These are phyloP conservation scores for Pestalotiopsis sp. DNA, from an alignment of 2,329 filamentous ascomycete species.

Conservation along the genomic window DNA sequence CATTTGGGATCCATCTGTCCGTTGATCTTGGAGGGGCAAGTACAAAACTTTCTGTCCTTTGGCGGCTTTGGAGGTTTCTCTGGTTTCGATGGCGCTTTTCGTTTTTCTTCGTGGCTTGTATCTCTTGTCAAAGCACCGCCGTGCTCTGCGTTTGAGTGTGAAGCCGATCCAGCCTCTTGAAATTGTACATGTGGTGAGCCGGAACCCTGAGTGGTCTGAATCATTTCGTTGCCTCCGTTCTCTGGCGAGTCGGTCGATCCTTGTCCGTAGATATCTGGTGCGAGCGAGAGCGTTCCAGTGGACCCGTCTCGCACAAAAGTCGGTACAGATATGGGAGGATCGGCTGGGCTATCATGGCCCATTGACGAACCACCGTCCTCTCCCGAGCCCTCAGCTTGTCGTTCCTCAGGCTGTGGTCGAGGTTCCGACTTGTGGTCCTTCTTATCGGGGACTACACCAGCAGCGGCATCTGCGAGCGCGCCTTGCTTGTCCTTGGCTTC, in stretches of 20 bases:
- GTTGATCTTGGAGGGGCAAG: constrained; percentile 59
- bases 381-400: constrained; percentile 21
- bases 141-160: not conserved
- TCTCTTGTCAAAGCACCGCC: not conserved
- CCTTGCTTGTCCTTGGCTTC: constrained; percentile 42
- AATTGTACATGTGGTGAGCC: not conserved
- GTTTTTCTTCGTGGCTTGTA: not conserved
- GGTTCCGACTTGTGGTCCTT: constrained; percentile 2
- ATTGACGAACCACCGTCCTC: not conserved
- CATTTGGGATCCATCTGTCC: constrained; percentile 70
- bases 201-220: not conserved
- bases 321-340: not conserved
- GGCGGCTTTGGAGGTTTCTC: constrained; percentile 29
- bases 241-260: no score
- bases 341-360: not conserved
- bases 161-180: not conserved
- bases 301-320: no score
- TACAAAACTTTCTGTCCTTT: constrained; percentile 78
- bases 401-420: constrained; percentile 19
- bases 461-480: constrained; percentile 23
- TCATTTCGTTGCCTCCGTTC: not conserved
- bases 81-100: not conserved
- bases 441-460: constrained; percentile 15
- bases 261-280: no score
- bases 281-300: no score